Conservation (phyloP, 768 basidiomycete species). For the Xanthoconium purpureum region DNA sequence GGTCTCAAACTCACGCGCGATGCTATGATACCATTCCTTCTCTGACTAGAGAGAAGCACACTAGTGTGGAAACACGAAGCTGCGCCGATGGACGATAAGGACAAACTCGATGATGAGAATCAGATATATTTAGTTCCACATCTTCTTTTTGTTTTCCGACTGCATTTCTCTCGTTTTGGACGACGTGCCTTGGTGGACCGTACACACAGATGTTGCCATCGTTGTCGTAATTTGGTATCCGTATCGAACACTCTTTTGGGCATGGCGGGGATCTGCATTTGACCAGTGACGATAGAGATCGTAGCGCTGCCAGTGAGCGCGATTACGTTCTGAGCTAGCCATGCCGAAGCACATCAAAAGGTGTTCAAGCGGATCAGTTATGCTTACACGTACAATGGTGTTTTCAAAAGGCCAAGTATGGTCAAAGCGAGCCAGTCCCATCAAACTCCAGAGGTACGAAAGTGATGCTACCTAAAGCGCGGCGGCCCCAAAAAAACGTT, state of each 20-base stretch:
- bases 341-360: background rate
- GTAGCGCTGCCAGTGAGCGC: background rate
- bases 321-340: background rate
- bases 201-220: background rate
- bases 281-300: background rate
- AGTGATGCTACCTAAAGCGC: background rate
- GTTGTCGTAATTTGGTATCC: background rate
- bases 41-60: background rate
- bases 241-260: background rate
- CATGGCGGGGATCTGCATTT: background rate
- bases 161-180: background rate
- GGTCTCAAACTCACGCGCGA: background rate
- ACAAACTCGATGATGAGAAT: background rate
- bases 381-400: background rate
- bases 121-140: background rate
- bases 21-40: background rate
- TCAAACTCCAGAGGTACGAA: background rate
- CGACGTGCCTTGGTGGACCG: background rate
- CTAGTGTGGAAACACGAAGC: background rate
- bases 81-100: background rate
- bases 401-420: constrained; percentile 1
- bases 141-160: background rate
- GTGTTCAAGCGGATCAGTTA: background rate
- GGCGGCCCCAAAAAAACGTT: background rate
- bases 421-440: background rate